Base-by-base conservation (phyloP, 2,329 filamentous ascomycete species). In the Pseudopyricularia cyperi region DNA sequence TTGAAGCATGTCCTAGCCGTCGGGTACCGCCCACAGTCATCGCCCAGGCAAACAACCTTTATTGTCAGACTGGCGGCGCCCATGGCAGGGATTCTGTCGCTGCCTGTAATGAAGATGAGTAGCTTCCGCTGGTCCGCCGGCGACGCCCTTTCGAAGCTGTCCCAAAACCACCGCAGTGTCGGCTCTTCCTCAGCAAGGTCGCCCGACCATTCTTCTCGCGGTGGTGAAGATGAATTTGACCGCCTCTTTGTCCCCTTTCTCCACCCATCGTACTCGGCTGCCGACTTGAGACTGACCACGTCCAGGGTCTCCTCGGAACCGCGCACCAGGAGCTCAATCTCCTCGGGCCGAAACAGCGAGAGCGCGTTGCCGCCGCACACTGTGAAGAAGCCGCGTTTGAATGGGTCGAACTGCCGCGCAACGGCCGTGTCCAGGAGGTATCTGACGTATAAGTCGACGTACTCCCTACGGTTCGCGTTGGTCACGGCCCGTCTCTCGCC, bases 1-100 rank as follows among this genome's bases (percentile, higher is more conserved):
- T 95, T 95, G 69, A 96, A 96, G 65, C 90, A 96, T 7, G 90
- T 96, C 61, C 89, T 78, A 17, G 90, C 90, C 19, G 88, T 85
- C 1, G 90, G 90, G 63, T 85, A 95, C 56, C 89, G 75, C 35
- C 79, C 75, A 54, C 75, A 73, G 60, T 94, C 87, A 42, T 86
- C 79, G 0, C 88, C 89, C 1, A 90, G 73, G 61, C 85, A 90
- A 14, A 79, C 76, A 51, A 95, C 71, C 57, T 84, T 82, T 56
- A 96, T 87, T 7, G 83, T 76, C 51, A 95, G 71, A 57, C 84
- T 89, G 7, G 87, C 83, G 3, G 89, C 82, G 1, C 90, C 90
- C 70, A 88, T 89, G 5, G 90, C 89, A 0, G 90, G 90, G 52
- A 95, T 90, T 22, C 90, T 80, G 65, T 95, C 90, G 58, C 87